A percentile compares a stretch with the other conserved stretches of the same genome.
Conservation (phyloP, 805 yeast species). For the Babjeviella inositovora region DNA sequence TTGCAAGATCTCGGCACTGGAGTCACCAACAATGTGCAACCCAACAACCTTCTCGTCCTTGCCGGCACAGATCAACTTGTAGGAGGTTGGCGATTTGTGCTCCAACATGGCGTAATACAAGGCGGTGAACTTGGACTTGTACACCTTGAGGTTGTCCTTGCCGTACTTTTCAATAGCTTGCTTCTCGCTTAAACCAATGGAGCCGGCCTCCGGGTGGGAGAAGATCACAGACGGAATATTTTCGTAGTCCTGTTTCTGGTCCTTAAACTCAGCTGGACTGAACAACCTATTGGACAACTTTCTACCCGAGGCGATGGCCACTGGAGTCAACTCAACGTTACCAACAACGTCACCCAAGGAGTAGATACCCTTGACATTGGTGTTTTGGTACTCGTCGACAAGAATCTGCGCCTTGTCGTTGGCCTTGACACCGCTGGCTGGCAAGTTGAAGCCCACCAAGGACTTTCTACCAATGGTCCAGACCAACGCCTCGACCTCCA, state of each 20-base stretch:
- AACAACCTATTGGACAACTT: conserved; percentile 82
- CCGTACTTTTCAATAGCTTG: conserved; percentile 74
- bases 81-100: conserved; percentile 72
- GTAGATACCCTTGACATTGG: conserved; percentile 53
- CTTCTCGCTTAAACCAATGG: conserved; percentile 74
- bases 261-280: conserved; percentile 55
- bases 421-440: conserved; percentile 54
- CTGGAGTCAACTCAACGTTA: conserved; percentile 89
- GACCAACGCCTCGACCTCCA: conserved; percentile 60
- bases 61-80: conserved; percentile 70
- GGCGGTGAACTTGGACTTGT: conserved; percentile 70
- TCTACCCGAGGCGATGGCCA: conserved; percentile 97
- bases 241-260: conserved; percentile 69
- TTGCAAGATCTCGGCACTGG: conserved; percentile 84
- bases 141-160: conserved; percentile 61
- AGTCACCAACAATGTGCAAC: conserved; percentile 83
- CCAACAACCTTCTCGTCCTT: conserved; percentile 89
- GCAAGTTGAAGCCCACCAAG: conserved; percentile 57
- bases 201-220: conserved; percentile 95
- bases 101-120: conserved; percentile 88
- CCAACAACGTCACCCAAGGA: conserved; percentile 94
- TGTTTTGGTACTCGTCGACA: conserved; percentile 82
- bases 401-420: conserved; percentile 45
- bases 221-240: conserved; percentile 95
- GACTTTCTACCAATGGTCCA: conserved; percentile 95